A percentile compares a stretch with the other conserved stretches of the same genome.
phyloP scores from a whole-genome alignment of 139 green algal species.

The Trebouxia sp. region DNA sequence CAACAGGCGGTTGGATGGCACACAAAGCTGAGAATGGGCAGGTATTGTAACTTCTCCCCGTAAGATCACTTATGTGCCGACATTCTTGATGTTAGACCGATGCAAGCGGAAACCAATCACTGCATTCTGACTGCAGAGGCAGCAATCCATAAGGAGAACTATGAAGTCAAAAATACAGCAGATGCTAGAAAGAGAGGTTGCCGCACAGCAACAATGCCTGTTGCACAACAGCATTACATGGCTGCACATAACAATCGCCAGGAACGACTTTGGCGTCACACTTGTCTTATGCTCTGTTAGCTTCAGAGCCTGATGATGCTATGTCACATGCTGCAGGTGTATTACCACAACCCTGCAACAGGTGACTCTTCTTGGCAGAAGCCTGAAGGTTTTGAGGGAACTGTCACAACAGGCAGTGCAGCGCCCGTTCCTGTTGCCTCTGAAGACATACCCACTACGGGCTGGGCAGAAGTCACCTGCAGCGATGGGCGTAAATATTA shows the following conservation, averaged over 20 bases:
- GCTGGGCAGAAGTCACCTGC: slow-evolving; percentile 83
- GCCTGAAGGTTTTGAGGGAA: slow-evolving; percentile 54
- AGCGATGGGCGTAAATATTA: slow-evolving; percentile 78
- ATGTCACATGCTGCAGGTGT: slow-evolving; percentile 56
- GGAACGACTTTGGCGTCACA: too few species aligned
- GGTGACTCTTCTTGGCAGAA: slow-evolving; percentile 59
- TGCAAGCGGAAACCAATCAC: too few species aligned
- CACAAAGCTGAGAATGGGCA: slow-evolving; percentile 62
- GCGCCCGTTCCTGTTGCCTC: slow-evolving; percentile 35
- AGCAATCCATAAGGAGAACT: too few species aligned
- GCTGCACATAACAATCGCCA: too few species aligned
- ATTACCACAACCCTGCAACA: slow-evolving; percentile 78
- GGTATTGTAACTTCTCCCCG: slow-evolving; percentile 36
- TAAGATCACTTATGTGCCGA: not conserved
- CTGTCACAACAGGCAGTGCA: slow-evolving; percentile 31
- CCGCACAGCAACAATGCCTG: too few species aligned
- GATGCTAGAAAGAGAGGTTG: too few species aligned
- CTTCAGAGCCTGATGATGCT: not conserved
- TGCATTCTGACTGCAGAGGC: too few species aligned
- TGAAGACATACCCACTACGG: slow-evolving; percentile 57
- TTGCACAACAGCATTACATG: too few species aligned
- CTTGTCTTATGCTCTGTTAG: too few species aligned
- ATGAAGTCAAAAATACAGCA: too few species aligned
- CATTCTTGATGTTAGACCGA: too few species aligned
- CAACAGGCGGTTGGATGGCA: slow-evolving; percentile 54